These are phyloP conservation scores for Termitomyces sp. DNA, from an alignment of 768 basidiomycete genomes.

Conservation along the genomic window DNA sequence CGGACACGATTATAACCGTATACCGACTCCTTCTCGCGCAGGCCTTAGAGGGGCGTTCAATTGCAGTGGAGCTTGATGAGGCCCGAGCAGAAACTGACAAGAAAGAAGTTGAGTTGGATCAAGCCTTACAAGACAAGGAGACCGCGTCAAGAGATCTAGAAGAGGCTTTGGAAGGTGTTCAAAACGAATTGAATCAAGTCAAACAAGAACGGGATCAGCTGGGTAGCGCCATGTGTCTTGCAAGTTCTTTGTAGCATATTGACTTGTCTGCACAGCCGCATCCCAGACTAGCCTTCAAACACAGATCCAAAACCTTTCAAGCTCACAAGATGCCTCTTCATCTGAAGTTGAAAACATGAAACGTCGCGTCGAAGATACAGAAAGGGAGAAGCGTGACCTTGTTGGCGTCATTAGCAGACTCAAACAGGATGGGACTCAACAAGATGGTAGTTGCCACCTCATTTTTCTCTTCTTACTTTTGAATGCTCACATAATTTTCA, in stretches of 20 bases:
- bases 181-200: slow-evolving; percentile 51
- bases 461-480: background rate
- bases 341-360: slow-evolving; percentile 56
- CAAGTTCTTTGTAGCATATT: slow-evolving; percentile 13
- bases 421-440: slow-evolving; percentile 69
- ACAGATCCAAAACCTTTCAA: slow-evolving; percentile 54
- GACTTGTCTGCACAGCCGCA: slow-evolving; percentile 31
- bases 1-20: slow-evolving; percentile 57
- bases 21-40: slow-evolving; percentile 64
- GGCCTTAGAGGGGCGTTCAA: slow-evolving; percentile 47
- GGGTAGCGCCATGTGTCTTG: slow-evolving; percentile 33
- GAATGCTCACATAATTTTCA: slow-evolving; percentile 23
- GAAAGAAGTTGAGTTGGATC: slow-evolving; percentile 82
- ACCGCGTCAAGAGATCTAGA: slow-evolving; percentile 56
- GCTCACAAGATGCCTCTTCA: slow-evolving; percentile 59
- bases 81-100: slow-evolving; percentile 61
- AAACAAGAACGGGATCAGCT: slow-evolving; percentile 67
- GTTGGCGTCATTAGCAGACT: slow-evolving; percentile 79
- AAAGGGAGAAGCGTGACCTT: slow-evolving; percentile 89
- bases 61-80: slow-evolving; percentile 67
- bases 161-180: slow-evolving; percentile 42
- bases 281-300: slow-evolving; percentile 47
- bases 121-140: slow-evolving; percentile 78
- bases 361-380: slow-evolving; percentile 65
- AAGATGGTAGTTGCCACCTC: slow-evolving; percentile 59